phyloP scores from a whole-genome alignment of 2,329 filamentous ascomycete species.

The Colletotrichum orbiculare region DNA sequence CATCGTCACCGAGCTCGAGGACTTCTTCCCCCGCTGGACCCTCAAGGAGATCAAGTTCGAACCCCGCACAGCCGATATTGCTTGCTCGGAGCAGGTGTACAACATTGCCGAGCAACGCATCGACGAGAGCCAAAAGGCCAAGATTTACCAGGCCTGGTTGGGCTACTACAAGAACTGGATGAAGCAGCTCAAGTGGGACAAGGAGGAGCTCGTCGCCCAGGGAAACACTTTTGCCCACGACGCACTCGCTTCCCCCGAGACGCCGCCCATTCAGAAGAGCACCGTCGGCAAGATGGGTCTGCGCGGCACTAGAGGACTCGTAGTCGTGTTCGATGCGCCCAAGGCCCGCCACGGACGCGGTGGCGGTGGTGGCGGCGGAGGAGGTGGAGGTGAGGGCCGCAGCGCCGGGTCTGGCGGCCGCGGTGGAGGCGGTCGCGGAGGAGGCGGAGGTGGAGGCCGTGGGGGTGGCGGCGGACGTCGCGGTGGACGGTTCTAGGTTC shows the following conservation, averaged over 20 bases:
- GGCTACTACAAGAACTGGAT: constrained; percentile 65
- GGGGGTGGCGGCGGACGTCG: constrained; percentile 26
- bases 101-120: constrained; percentile 53
- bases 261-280: constrained; percentile 58
- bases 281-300: constrained; percentile 69
- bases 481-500: constrained; percentile 12
- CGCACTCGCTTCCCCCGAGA: constrained; percentile 58
- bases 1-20: constrained; percentile 64
- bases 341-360: constrained; percentile 39
- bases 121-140: constrained; percentile 56
- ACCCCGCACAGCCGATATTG: constrained; percentile 57
- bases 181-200: constrained; percentile 56
- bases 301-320: constrained; percentile 61
- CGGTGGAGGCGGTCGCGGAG: no score
- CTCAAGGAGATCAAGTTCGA: constrained; percentile 66
- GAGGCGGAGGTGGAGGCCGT: not conserved
- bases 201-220: constrained; percentile 58
- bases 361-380: constrained; percentile 40
- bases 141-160: constrained; percentile 67
- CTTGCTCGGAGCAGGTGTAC: constrained; percentile 50
- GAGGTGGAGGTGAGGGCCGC: constrained; percentile 34
- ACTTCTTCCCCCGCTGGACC: constrained; percentile 60
- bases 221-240: constrained; percentile 62
- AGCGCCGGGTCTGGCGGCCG: constrained; percentile 21
- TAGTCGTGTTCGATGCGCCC: constrained; percentile 56